phyloP scores from a whole-genome alignment of 1,284 basidiomycete genomes.

The Ustilago xerochloae region DNA sequence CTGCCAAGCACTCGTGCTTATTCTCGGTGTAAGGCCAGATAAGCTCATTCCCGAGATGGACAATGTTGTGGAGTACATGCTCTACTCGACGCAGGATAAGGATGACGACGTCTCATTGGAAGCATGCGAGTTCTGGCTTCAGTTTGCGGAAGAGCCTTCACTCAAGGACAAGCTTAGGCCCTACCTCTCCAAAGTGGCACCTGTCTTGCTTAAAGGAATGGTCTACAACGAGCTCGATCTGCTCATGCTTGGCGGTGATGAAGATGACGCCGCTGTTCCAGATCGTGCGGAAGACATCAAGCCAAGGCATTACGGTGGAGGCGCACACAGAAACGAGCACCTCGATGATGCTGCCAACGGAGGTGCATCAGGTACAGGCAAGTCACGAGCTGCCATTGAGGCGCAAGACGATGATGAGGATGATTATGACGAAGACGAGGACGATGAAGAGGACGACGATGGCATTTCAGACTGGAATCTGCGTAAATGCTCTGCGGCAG shows the following conservation, averaged over 20 bases:
- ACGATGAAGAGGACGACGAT: conserved; percentile 93
- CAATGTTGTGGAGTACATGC: conserved; percentile 98
- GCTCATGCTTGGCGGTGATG: conserved; percentile 92
- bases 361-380: conserved; percentile 60
- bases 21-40: conserved; percentile 91
- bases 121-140: conserved; percentile 99
- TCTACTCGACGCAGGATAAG: conserved; percentile 96
- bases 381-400: conserved; percentile 68
- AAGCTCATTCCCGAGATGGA: conserved; percentile 95
- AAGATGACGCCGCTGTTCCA: conserved; percentile 83
- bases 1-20: conserved; percentile 92
- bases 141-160: conserved; percentile 93
- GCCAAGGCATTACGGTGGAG: conserved; percentile 84
- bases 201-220: conserved; percentile 95
- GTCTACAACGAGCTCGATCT: conserved; percentile 95
- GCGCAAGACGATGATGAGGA: conserved; percentile 78
- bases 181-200: conserved; percentile 86
- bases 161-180: conserved; percentile 85
- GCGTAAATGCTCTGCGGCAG: conserved; percentile 96
- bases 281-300: conserved; percentile 86
- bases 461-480: conserved; percentile 99
- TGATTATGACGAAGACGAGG: conserved; percentile 81
- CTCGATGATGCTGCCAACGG: conserved; percentile 56
- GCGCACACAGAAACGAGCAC: conserved; percentile 74
- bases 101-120: conserved; percentile 75